A percentile compares a stretch with the other conserved stretches of the same genome.
Conservation (phyloP, 306 rosid genomes). For the Quercus engelmannii region DNA sequence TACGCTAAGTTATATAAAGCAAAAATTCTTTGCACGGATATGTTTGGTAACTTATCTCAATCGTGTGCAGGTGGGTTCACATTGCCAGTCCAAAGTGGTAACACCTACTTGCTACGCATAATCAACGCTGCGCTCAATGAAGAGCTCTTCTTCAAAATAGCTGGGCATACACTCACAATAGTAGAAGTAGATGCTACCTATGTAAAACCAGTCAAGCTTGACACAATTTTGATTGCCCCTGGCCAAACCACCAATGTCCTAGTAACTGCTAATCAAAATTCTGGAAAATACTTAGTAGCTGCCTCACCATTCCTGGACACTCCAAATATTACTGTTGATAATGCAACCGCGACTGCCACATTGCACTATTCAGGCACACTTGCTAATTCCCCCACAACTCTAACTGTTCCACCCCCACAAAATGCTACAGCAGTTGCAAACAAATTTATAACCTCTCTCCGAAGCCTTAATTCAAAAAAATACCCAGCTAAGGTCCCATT, state of each 20-base stretch:
- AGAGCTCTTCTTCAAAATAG: slow-evolving; percentile 89
- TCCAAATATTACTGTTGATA: slow-evolving; percentile 57
- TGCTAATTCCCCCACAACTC: slow-evolving; percentile 34
- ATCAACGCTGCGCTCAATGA: slow-evolving; percentile 99
- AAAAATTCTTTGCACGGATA: not conserved
- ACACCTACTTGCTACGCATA: slow-evolving; percentile 61
- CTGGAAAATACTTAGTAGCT: slow-evolving; percentile 62
- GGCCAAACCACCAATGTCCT: slow-evolving; percentile 91
- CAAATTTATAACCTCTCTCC: slow-evolving; percentile 43
- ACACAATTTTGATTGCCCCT: slow-evolving; percentile 70
- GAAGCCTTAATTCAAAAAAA: slow-evolving; percentile 65
- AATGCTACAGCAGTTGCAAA: slow-evolving; percentile 71
- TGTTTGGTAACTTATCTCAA: not conserved
- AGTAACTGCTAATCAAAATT: slow-evolving; percentile 44
- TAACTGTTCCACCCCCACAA: slow-evolving; percentile 62
- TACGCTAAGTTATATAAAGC: not conserved
- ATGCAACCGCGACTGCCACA: slow-evolving; percentile 64
- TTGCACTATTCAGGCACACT: slow-evolving; percentile 58
- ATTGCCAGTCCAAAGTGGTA: slow-evolving; percentile 55
- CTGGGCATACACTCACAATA: slow-evolving; percentile 67
- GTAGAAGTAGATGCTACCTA: slow-evolving; percentile 90
- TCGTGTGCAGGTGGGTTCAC: slow-evolving; percentile 48
- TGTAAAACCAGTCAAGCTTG: slow-evolving; percentile 67
- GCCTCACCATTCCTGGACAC: slow-evolving; percentile 86
- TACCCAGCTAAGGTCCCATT: slow-evolving; percentile 68